Percentiles rank a stretch among this genome's conserved stretches.
Evolutionary conservation across 2,329 filamentous ascomycete genomes (phyloP).

Genomic region (Pseudodiploospora longispora): DNA sequence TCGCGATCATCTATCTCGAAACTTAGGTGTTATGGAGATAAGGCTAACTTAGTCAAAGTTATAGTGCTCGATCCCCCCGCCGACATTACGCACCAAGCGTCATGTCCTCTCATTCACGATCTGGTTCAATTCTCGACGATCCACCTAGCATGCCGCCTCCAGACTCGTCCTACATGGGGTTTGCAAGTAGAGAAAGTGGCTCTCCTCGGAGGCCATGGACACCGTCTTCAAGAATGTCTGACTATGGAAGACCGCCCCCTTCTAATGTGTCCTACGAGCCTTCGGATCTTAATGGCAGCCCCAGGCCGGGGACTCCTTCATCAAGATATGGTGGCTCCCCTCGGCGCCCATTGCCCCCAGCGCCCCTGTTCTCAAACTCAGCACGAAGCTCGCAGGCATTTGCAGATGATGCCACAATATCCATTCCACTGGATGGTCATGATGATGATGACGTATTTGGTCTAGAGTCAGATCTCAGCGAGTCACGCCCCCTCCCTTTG

Average conservation of each 20-base stretch:
- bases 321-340: conserved; percentile 84
- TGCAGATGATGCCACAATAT: conserved; percentile 60
- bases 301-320: conserved; percentile 82
- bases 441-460: conserved; percentile 69
- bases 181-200: conserved; percentile 35
- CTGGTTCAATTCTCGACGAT: conserved; percentile 45
- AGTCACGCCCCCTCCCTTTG: conserved; percentile 41
- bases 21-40: too few species aligned
- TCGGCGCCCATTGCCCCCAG: conserved; percentile 76
- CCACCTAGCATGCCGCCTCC: conserved; percentile 53
- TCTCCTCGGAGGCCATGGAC: conserved; percentile 54
- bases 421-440: conserved; percentile 56
- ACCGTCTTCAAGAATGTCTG: conserved; percentile 42
- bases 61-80: conserved; percentile 33
- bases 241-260: conserved; percentile 65
- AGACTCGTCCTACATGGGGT: conserved; percentile 56
- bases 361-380: conserved; percentile 67
- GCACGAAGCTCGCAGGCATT: conserved; percentile 43
- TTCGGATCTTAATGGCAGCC: conserved; percentile 79
- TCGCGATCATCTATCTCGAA: too few species aligned
- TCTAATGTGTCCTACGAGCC: conserved; percentile 73
- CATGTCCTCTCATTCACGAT: conserved; percentile 36
- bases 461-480: conserved; percentile 46
- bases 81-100: conserved; percentile 47
- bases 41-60: neutral